Evolutionary conservation across 805 yeast species (phyloP).

Genomic region (Zygotorulaspora chibaensis): DNA sequence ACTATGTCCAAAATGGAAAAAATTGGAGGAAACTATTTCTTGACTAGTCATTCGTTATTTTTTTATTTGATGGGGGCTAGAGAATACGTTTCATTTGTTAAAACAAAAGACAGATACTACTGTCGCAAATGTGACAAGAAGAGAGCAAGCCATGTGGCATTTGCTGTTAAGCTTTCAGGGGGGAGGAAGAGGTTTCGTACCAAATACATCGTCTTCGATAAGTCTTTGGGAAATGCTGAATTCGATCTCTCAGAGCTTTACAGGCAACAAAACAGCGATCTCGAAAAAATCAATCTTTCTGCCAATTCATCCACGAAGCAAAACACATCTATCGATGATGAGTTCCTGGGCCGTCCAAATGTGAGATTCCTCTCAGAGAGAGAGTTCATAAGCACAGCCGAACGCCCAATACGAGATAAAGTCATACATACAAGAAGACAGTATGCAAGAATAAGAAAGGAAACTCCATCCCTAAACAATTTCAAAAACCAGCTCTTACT

Average conservation of each 20-base stretch:
- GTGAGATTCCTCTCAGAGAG: background rate
- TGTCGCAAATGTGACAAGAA: conserved; percentile 7
- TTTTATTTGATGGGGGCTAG: conserved; percentile 6
- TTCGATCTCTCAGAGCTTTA: conserved; percentile 1
- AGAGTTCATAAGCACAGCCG: background rate
- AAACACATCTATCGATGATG: background rate
- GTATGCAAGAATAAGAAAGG: background rate
- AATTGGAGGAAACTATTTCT: conserved; percentile 8
- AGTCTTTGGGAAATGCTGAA: background rate
- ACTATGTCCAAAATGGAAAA: conserved; percentile 5
- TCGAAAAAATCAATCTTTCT: background rate
- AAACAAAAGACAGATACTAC: conserved; percentile 7
- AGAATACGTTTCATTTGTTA: conserved; percentile 9
- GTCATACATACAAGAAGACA: background rate
- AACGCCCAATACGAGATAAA: background rate
- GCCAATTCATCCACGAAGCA: background rate
- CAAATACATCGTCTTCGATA: conserved; percentile 11
- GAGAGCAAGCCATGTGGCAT: conserved; percentile 11
- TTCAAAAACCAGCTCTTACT: conserved; percentile 1
- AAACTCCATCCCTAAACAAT: background rate
- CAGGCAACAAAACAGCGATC: conserved; percentile 9
- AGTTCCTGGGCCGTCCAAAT: background rate
- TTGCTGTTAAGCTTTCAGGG: conserved; percentile 3
- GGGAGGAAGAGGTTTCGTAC: conserved; percentile 1
- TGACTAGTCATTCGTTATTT: conserved; percentile 5